A percentile compares a stretch with the other conserved stretches of the same genome.
Conservation (phyloP, 129 eudicot species). For the Flaveria brownii region DNA sequence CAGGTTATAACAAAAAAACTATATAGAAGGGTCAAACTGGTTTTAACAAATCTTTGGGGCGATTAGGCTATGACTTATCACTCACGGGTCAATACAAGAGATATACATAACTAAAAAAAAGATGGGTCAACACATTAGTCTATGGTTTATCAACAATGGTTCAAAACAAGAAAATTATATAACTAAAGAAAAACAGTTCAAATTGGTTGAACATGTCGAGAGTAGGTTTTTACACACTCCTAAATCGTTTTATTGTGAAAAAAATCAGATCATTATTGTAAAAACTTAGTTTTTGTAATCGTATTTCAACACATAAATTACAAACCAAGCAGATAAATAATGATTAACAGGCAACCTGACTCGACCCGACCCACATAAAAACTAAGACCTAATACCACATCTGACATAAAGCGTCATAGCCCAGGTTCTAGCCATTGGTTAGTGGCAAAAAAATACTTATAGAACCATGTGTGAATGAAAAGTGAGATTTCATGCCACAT, state of each 20-base stretch:
- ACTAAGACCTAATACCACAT: background rate
- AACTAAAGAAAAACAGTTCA: background rate
- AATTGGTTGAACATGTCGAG: background rate
- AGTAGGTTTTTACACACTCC: background rate
- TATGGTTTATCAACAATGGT: no score
- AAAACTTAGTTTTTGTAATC: background rate
- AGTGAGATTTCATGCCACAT: conserved; percentile 13
- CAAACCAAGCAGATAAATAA: background rate
- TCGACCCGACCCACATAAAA: background rate
- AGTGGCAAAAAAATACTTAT: background rate
- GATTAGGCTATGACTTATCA: background rate
- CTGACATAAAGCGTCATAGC: background rate
- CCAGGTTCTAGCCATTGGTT: background rate
- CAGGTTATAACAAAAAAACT: background rate
- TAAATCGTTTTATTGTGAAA: background rate
- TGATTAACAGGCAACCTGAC: background rate
- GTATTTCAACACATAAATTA: background rate
- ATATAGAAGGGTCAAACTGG: background rate
- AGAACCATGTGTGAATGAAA: conserved; percentile 17
- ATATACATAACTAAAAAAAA: no score
- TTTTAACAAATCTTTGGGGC: background rate
- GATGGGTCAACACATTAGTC: no score
- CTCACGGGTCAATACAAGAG: background rate
- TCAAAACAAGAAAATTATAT: background rate
- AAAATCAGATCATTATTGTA: background rate